Percentiles rank a stretch among this genome's conserved stretches.
phyloP scores from a whole-genome alignment of 345 rosid species.

The Eucalyptus guilfoylei region DNA sequence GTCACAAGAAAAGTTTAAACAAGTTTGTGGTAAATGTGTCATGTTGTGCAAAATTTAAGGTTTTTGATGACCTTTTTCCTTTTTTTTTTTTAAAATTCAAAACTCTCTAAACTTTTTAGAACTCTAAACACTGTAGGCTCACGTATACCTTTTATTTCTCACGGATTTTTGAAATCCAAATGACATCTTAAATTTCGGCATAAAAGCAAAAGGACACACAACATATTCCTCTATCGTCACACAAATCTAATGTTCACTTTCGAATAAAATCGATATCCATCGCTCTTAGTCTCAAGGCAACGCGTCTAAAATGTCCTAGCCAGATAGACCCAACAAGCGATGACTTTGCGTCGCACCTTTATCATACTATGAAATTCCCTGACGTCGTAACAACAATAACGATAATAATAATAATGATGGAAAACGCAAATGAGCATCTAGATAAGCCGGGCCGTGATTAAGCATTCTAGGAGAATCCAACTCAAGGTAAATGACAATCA shows the following conservation, averaged over 20 bases:
- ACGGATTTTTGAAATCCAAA: neutral
- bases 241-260: neutral
- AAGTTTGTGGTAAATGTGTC: rapidly evolving
- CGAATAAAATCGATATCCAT: neutral
- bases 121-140: neutral
- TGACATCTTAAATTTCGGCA: neutral
- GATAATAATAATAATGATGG: neutral
- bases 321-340: neutral
- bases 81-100: neutral
- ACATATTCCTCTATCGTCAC: neutral
- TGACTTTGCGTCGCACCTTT: neutral
- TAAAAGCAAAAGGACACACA: neutral
- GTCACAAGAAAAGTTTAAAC: no score
- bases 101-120: neutral
- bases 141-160: neutral
- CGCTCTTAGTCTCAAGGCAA: neutral
- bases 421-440: neutral
- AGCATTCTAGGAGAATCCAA: neutral
- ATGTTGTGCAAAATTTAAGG: no score
- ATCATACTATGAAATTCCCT: neutral
- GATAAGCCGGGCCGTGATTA: neutral
- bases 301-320: neutral
- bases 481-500: neutral
- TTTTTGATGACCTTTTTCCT: no score
- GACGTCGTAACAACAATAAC: neutral